These are phyloP conservation scores for Sugiyamaella boreocaroliniensis DNA, from an alignment of 805 yeast genomes.

Conservation along the genomic window DNA sequence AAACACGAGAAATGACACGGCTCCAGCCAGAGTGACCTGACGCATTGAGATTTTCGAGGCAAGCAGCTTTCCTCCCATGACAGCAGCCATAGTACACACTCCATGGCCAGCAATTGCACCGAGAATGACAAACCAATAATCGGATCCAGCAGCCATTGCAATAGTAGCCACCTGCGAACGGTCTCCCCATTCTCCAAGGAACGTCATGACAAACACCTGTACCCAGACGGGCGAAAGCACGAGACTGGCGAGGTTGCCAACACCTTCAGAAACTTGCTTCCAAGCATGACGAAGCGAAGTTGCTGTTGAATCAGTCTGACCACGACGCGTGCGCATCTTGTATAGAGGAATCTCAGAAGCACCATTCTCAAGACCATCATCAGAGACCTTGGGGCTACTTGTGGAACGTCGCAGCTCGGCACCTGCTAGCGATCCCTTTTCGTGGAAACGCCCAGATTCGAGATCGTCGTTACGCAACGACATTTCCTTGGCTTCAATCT, in stretches of 20 bases:
- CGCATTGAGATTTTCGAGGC: slow-evolving; percentile 89
- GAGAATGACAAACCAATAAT: slow-evolving; percentile 78
- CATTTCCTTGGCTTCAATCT: slow-evolving; percentile 60
- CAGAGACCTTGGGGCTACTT: slow-evolving; percentile 22
- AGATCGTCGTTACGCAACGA: slow-evolving; percentile 44
- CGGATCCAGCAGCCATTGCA: slow-evolving; percentile 96
- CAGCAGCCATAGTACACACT: slow-evolving; percentile 83
- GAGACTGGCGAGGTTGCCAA: slow-evolving; percentile 51
- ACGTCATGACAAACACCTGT: slow-evolving; percentile 92
- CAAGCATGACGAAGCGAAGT: slow-evolving; percentile 16
- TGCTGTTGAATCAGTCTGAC: slow-evolving; percentile 12
- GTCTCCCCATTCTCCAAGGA: slow-evolving; percentile 98
- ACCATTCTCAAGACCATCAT: slow-evolving; percentile 31
- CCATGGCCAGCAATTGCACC: slow-evolving; percentile 92
- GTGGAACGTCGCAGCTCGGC: slow-evolving; percentile 16
- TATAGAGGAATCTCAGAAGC: slow-evolving; percentile 16
- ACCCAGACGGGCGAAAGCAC: slow-evolving; percentile 85
- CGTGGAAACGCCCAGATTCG: slow-evolving; percentile 47
- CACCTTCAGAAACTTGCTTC: slow-evolving; percentile 30
- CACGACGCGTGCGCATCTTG: slow-evolving; percentile 13
- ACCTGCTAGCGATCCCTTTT: slow-evolving; percentile 4
- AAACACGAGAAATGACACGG: slow-evolving; percentile 77
- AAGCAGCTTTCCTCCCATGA: slow-evolving; percentile 81
- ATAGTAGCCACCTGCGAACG: slow-evolving; percentile 96
- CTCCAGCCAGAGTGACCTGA: slow-evolving; percentile 87